A percentile compares a stretch with the other conserved stretches of the same genome.
These are phyloP conservation scores for Hura crepitans DNA, from an alignment of 441 rosid genomes.

Conservation along the genomic window DNA sequence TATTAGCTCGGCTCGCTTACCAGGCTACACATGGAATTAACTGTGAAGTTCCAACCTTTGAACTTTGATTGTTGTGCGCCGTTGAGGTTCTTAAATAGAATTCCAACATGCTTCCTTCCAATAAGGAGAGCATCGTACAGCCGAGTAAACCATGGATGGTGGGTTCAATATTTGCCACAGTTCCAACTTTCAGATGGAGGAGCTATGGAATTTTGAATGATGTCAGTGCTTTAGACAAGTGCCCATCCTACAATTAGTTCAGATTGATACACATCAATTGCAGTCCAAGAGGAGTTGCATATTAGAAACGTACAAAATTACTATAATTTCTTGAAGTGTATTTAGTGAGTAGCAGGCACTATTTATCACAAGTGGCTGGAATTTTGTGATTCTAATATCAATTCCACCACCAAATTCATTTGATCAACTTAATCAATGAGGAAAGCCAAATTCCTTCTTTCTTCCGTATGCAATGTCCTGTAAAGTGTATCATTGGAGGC, in stretches of 20 bases:
- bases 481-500: too few relatives aligned
- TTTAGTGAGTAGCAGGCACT: background rate
- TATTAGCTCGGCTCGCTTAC: slow-evolving; percentile 49
- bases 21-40: slow-evolving; percentile 45
- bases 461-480: too few relatives aligned
- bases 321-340: background rate
- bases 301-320: too few relatives aligned
- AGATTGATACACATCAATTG: background rate
- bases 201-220: background rate
- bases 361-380: background rate
- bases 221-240: background rate
- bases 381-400: background rate
- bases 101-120: background rate
- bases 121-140: background rate
- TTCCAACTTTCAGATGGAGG: background rate
- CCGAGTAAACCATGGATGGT: background rate
- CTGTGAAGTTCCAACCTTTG: slow-evolving; percentile 61
- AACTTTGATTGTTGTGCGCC: slow-evolving; percentile 32
- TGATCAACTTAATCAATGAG: background rate
- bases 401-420: background rate
- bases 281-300: background rate
- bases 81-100: background rate
- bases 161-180: background rate
- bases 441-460: background rate
- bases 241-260: background rate